These are phyloP conservation scores for Suillus spraguei DNA, from an alignment of 768 basidiomycete species.

Conservation along the genomic window DNA sequence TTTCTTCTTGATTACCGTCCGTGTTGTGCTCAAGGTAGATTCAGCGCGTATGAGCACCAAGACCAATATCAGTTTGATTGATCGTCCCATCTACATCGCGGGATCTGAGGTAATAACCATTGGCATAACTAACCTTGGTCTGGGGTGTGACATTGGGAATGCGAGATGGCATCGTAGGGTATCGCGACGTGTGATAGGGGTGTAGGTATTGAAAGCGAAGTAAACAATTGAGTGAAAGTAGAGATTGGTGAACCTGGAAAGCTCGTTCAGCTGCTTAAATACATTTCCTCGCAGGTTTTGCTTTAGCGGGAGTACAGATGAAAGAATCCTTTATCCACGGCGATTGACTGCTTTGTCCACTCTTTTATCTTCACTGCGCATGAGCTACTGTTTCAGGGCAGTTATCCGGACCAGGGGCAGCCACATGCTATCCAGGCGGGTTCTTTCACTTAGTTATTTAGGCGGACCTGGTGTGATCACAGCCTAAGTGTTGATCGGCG, in stretches of 20 bases:
- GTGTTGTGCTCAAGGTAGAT: conserved; percentile 15
- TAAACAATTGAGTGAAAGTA: neutral
- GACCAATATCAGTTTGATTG: conserved; percentile 16
- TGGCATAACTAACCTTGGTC: neutral
- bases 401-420: conserved; percentile 17
- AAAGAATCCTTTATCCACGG: conserved; percentile 16
- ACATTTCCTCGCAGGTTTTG: conserved; percentile 12
- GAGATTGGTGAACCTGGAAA: conserved; percentile 1
- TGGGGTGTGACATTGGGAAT: conserved; percentile 6
- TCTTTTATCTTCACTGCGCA: neutral
- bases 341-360: conserved; percentile 25
- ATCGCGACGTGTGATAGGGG: neutral
- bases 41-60: conserved; percentile 14
- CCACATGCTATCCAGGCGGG: conserved; percentile 13
- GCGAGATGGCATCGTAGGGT: conserved; percentile 13
- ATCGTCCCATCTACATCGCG: conserved; percentile 18
- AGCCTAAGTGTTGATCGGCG: neutral
- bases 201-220: neutral
- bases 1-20: conserved; percentile 9
- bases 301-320: conserved; percentile 22
- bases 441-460: conserved; percentile 24
- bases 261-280: conserved; percentile 25
- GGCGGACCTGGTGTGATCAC: neutral
- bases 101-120: conserved; percentile 12
- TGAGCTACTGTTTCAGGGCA: conserved; percentile 24